Conservation (phyloP, 2,329 filamentous ascomycete genomes). For the Amylocarpus encephaloides region DNA sequence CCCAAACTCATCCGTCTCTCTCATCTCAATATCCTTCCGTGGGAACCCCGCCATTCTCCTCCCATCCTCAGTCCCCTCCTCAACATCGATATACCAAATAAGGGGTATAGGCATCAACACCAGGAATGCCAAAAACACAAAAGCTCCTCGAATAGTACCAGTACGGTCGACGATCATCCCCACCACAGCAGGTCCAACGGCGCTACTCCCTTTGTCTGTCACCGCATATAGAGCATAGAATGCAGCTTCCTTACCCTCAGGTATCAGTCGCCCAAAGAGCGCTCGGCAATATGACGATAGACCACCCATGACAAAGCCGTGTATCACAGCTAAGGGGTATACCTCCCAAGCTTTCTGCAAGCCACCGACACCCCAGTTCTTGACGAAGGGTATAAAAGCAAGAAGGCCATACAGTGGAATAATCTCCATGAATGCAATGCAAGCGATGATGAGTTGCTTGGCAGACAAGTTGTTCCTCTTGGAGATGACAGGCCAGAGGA, state of each 20-base stretch:
- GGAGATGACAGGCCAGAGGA: constrained; percentile 79
- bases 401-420: constrained; percentile 89
- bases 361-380: constrained; percentile 67
- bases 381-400: constrained; percentile 77
- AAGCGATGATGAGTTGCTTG: constrained; percentile 81
- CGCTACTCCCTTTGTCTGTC: constrained; percentile 90
- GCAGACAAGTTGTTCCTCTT: constrained; percentile 62
- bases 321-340: constrained; percentile 84
- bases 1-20: constrained; percentile 1
- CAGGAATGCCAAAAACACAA: constrained; percentile 80
- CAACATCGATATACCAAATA: constrained; percentile 77
- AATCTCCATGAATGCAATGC: constrained; percentile 80
- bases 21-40: constrained; percentile 10
- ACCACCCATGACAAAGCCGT: constrained; percentile 90
- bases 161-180: constrained; percentile 82
- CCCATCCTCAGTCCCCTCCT: constrained; percentile 65
- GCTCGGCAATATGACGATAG: constrained; percentile 86
- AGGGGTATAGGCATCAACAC: constrained; percentile 77
- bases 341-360: constrained; percentile 94
- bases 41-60: constrained; percentile 46
- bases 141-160: constrained; percentile 75
- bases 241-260: constrained; percentile 84
- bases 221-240: constrained; percentile 96
- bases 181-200: constrained; percentile 90
- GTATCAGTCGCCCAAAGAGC: constrained; percentile 86